Conservation (phyloP, 2,329 filamentous ascomycete species). For the Malbranchea cinnamomea region DNA sequence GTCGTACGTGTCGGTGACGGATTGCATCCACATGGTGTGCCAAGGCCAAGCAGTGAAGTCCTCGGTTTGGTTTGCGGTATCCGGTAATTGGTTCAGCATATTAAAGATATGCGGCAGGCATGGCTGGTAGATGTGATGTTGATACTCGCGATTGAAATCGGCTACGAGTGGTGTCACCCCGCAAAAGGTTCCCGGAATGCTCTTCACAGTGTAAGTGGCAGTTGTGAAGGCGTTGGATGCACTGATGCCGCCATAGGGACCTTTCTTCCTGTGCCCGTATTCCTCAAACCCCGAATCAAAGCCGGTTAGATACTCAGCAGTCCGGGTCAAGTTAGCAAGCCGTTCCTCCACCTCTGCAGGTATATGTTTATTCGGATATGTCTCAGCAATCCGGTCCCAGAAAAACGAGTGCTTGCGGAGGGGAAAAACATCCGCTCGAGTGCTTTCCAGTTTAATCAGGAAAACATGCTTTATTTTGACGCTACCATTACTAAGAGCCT, state of each 20-base stretch:
- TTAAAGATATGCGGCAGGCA: conserved; percentile 20
- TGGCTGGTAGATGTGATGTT: conserved; percentile 18
- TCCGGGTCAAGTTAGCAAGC: conserved; percentile 15
- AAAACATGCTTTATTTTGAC: conserved; percentile 18
- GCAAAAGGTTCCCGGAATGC: conserved; percentile 18
- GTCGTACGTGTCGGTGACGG: conserved; percentile 19
- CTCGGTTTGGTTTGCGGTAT: conserved; percentile 1
- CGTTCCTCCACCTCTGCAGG: conserved; percentile 11
- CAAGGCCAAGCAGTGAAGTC: conserved; percentile 9
- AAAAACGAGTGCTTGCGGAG: conserved; percentile 16
- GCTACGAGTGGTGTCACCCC: conserved; percentile 17
- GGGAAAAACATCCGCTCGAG: conserved; percentile 19
- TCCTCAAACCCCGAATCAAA: conserved; percentile 18
- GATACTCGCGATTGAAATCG: conserved; percentile 18
- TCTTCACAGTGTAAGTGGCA: conserved; percentile 20
- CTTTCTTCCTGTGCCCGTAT: conserved; percentile 15
- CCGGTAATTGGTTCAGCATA: conserved; percentile 14
- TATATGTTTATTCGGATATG: conserved; percentile 10
- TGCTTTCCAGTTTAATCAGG: conserved; percentile 19
- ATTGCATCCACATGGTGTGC: conserved; percentile 18
- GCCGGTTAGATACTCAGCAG: conserved; percentile 19
- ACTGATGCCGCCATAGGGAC: too few relatives aligned
- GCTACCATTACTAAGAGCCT: conserved; percentile 13
- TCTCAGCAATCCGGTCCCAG: conserved; percentile 14
- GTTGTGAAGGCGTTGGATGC: too few relatives aligned